Conservation (phyloP, 331 rosid species). For the Rhamnella rubrinervis region DNA sequence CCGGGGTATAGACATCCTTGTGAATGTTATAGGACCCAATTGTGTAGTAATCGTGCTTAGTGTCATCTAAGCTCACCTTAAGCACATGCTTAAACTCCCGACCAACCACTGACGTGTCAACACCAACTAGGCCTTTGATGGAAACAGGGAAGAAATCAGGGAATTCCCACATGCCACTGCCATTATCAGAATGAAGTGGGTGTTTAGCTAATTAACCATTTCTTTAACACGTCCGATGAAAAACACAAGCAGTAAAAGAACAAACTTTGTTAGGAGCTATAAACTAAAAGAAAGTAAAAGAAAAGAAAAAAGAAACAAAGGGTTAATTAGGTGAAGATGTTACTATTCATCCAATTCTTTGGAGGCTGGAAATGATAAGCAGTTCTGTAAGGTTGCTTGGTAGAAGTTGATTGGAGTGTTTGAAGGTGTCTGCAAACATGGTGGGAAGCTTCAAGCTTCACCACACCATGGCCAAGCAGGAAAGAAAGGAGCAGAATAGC, state of each 20-base stretch:
- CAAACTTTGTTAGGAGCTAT: conserved; percentile 17
- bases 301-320: neutral
- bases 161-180: conserved; percentile 88
- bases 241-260: conserved; percentile 23
- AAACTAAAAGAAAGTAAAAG: neutral
- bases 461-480: conserved; percentile 25
- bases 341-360: conserved; percentile 80
- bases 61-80: conserved; percentile 65
- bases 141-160: conserved; percentile 76
- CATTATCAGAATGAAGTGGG: conserved; percentile 45
- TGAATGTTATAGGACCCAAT: conserved; percentile 50
- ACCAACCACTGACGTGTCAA: conserved; percentile 43
- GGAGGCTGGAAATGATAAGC: conserved; percentile 81
- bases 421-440: conserved; percentile 39
- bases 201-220: conserved; percentile 40
- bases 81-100: conserved; percentile 60
- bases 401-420: conserved; percentile 23
- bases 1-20: conserved; percentile 52
- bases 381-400: conserved; percentile 71
- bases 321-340: conserved; percentile 6
- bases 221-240: conserved; percentile 22
- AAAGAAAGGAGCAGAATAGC: conserved; percentile 30
- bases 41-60: conserved; percentile 55
- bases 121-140: conserved; percentile 24
- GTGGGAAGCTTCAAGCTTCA: conserved; percentile 58